Evolutionary conservation across 208 protist species (phyloP), one percentile per base, ranked within the genome.

Genomic region (Wallacemonas sp.): DNA sequence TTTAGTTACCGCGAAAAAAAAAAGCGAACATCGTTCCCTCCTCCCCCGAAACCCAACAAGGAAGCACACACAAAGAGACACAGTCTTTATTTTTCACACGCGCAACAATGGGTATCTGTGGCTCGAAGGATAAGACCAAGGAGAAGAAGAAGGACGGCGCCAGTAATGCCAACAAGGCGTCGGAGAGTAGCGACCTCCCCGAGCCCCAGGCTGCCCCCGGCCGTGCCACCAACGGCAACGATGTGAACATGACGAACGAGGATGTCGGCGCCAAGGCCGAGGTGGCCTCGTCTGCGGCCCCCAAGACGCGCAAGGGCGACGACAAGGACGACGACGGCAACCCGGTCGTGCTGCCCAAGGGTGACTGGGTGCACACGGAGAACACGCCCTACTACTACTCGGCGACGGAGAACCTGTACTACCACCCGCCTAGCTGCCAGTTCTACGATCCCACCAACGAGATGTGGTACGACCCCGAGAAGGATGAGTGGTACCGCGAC

Each of bases 391-490:
- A 92, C 72, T 95, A 93, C 79, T 95, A 93, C 80, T 93, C 82
- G 10, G 77, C 74, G 31, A 79, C 66, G 48, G 89, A 95, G 65
- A 95, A 95, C 62, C 69, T 95, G 14, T 95, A 93, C 78, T 95
- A 89, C 76, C 87, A 93, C 77, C 87, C 90, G 48, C 83, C 90
- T 85, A 93, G 87, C 70, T 86, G 83, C 61, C 90, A 95, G 76
- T 95, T 93, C 76, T 95, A 92, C 55, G 90, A 95, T 65, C 90
- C 90, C 0, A 92, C 84, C 18, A 93, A 91, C 72, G 80, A 88
- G 72, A 93, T 95, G 87, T 95, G 90, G 90, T 95, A 92, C 57
- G 90, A 93, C 67, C 85, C 90, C 7, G 84, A 90, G 70, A 91
- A 89, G 71, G 77, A 92, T 25, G 90, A 95, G 81, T 95, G 90